phyloP scores from a whole-genome alignment of 805 yeast genomes.

The Groenewaldozyma tartarivorans region DNA sequence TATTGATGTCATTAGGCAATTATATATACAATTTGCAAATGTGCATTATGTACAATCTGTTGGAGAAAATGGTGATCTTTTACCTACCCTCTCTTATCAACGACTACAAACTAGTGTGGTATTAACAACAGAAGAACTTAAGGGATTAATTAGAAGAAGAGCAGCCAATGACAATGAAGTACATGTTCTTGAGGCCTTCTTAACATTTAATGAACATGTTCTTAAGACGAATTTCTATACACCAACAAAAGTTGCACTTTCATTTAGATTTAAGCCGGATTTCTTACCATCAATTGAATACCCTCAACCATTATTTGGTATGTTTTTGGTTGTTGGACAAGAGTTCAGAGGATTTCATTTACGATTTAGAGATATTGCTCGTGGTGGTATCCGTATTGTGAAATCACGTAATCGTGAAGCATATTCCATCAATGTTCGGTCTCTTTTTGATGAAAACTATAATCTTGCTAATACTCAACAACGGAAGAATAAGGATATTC shows the following conservation, averaged over 20 bases:
- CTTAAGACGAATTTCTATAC: conserved; percentile 91
- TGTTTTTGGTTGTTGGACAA: conserved; percentile 91
- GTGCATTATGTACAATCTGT: conserved; percentile 65
- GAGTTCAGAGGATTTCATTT: conserved; percentile 97
- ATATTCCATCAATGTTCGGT: conserved; percentile 73
- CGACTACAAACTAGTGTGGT: conserved; percentile 72
- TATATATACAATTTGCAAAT: conserved; percentile 88
- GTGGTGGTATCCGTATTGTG: conserved; percentile 97
- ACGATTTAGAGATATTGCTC: conserved; percentile 91
- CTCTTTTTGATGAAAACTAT: conserved; percentile 92
- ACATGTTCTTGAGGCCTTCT: conserved; percentile 71
- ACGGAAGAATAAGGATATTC: conserved; percentile 93
- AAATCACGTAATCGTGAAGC: conserved; percentile 79
- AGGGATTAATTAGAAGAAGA: conserved; percentile 51
- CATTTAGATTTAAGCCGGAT: conserved; percentile 81
- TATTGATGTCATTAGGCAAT: conserved; percentile 62
- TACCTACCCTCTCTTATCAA: conserved; percentile 72
- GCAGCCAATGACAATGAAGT: conserved; percentile 73
- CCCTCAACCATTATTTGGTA: conserved; percentile 88
- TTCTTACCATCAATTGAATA: conserved; percentile 80
- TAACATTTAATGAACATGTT: conserved; percentile 74
- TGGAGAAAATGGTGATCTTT: conserved; percentile 26
- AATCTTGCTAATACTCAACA: conserved; percentile 94
- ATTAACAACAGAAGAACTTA: conserved; percentile 65
- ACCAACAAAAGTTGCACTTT: conserved; percentile 88